Evolutionary conservation across 352 stramenopile species (phyloP), one percentile per base, ranked within the genome.

Genomic region (Phytophthora citrophthora): DNA sequence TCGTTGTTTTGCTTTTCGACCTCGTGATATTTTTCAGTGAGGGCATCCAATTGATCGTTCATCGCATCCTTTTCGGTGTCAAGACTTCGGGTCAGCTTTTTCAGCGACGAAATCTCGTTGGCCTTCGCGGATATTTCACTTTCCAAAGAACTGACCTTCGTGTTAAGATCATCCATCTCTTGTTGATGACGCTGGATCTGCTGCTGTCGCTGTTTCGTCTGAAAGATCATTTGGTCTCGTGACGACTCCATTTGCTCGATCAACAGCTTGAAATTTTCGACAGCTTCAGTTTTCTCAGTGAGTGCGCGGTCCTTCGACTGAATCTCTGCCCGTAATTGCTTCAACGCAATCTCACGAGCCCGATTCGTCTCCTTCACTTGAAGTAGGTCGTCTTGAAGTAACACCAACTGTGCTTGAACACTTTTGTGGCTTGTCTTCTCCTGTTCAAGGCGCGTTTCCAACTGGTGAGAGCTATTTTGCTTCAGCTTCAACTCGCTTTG

Each of bases 181-280:
- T 81, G 64, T 18, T 86, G 64, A 8, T 85, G 67, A 1, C 78
- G 81, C 54, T 91, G 81, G 9, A 79, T 64, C 18, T 90, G 77
- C 44, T 91, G 77, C 43, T 89, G 80, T 13, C 85, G 76, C 55
- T 91, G 86, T 52, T 93, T 93, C 15, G 86, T 65, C 59, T 94
- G 85, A 55, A 91, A 90, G 13, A 82, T 71, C 57, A 90, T 76
- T 63, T 93, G 82, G 31, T 95, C 85, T 4, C 87, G 81, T n/a
- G 83, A 90, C 0, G 79, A 83, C 52, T 94, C 85, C 80, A 95
- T 92, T 47, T 94, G 85, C 63, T 91, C 84, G 13, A 94, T 76
- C 34, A 95, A 39, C 16, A 92, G 63, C 43, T 89, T 89, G 2
- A 89, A 72, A 26, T 91, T 94, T 50, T 90, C 81, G 23, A 83